A percentile compares a stretch with the other conserved stretches of the same genome.
phyloP scores from a whole-genome alignment of 2,329 filamentous ascomycete species.

The Aureobasidium pullulans region DNA sequence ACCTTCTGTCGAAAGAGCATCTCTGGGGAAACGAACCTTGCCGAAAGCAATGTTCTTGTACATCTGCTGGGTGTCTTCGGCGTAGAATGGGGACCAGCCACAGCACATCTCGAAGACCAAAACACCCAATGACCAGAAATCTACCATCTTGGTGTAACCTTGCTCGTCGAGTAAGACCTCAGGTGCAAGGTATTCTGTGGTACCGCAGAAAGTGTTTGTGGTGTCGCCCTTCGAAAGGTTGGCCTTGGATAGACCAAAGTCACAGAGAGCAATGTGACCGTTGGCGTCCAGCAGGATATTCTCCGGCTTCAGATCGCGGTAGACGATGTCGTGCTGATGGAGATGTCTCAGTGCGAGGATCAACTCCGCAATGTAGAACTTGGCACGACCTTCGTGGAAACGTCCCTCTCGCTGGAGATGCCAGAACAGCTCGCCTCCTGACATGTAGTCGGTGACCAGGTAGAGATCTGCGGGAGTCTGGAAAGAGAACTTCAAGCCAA shows the following conservation, averaged over 20 bases:
- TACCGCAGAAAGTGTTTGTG: conserved; percentile 97
- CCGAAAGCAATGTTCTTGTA: conserved; percentile 99
- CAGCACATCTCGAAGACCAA: conserved; percentile 99
- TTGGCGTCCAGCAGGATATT: conserved; percentile 97
- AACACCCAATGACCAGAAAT: conserved; percentile 97
- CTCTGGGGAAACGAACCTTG: conserved; percentile 91
- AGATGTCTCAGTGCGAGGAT: conserved; percentile 92
- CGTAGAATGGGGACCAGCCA: conserved; percentile 98
- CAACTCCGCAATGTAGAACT: conserved; percentile 97
- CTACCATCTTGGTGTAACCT: conserved; percentile 99
- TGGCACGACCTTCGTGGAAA: conserved; percentile 88
- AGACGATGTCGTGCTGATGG: conserved; percentile 95
- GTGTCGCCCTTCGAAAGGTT: conserved; percentile 96
- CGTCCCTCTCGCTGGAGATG: conserved; percentile 95
- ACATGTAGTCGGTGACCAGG: conserved; percentile 99
- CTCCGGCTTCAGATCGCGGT: conserved; percentile 93
- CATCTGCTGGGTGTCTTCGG: conserved; percentile 99
- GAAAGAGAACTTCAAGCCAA: conserved; percentile 97
- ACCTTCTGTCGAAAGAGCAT: conserved; percentile 89
- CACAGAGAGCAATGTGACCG: conserved; percentile 93
- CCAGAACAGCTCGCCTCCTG: conserved; percentile 96
- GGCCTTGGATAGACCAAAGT: conserved; percentile 95
- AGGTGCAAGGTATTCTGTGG: conserved; percentile 92
- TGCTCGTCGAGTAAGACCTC: conserved; percentile 93
- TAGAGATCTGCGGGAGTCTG: conserved; percentile 95